These are phyloP conservation scores for Dothistroma septosporum DNA, from an alignment of 2,329 filamentous ascomycete genomes.

Conservation along the genomic window DNA sequence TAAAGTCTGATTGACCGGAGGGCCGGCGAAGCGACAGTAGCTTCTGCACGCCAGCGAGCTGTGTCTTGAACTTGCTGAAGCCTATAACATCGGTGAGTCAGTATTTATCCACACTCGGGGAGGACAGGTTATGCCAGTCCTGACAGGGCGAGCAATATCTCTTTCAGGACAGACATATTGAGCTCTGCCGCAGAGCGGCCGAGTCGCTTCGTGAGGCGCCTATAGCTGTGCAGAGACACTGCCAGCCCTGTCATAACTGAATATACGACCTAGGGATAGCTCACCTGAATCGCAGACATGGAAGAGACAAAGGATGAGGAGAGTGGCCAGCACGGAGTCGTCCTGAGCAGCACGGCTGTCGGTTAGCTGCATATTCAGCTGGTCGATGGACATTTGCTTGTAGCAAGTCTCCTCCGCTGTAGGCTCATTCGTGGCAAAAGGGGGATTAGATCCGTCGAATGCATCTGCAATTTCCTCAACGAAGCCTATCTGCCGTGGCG, in stretches of 20 bases:
- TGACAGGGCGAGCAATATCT: too few species aligned
- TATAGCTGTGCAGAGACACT: too few species aligned
- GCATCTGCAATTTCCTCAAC: constrained; percentile 30
- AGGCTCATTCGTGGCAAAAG: constrained; percentile 53
- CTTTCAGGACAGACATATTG: too few species aligned
- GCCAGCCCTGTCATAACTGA: too few species aligned
- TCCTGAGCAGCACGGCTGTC: constrained; percentile 70
- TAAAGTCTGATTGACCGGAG: constrained; percentile 58
- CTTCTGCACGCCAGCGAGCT: constrained; percentile 90
- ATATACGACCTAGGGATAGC: too few species aligned
- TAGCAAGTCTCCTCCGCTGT: constrained; percentile 75
- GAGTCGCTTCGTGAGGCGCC: too few species aligned
- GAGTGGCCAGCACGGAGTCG: constrained; percentile 81
- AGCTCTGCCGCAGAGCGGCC: too few species aligned
- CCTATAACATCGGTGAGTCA: constrained; percentile 48
- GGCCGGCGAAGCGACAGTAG: constrained; percentile 72
- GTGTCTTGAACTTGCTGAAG: constrained; percentile 86
- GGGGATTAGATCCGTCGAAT: constrained; percentile 29
- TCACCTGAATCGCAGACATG: constrained; percentile 75
- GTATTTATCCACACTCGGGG: too few species aligned
- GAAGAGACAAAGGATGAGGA: constrained; percentile 84
- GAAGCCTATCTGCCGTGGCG: constrained; percentile 33
- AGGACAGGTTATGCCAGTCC: too few species aligned
- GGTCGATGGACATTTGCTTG: constrained; percentile 75
- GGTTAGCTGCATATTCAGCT: constrained; percentile 79